Base-by-base conservation (phyloP, 2,329 filamentous ascomycete genomes). In the Anthostomella pinea region DNA sequence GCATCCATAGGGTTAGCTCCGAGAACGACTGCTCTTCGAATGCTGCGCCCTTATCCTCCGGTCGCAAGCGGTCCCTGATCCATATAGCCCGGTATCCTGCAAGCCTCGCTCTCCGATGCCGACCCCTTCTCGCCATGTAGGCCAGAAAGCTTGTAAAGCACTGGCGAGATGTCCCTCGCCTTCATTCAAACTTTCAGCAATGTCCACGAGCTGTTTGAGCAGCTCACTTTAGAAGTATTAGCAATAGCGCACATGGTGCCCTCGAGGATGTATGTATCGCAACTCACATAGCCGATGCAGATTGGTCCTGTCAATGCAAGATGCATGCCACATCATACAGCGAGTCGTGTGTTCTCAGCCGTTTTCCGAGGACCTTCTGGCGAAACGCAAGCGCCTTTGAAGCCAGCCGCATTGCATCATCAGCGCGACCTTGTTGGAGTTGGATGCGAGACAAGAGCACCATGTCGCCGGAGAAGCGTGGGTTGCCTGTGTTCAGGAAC, bases 401-500 rank as follows among this genome's bases (percentile, higher is more conserved):
- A 11, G 51, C 48, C 16, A 55, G 29, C 8, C 48, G 44, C 19
- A 52, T 22, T 3, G 49, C 49, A 15, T 53, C 48, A 28, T 38
- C 35, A 2, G 31, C n/a, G 8, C 43, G 45, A 5, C 51, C 51
- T 30, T 55, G 49, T 15, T 24, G 30, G 9, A 50, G 46, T 15
- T 45, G 41, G 27, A 55, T 53, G 24, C 51, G 48, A 13, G 54
- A 54, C 21, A 56, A 26, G n/a, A 55, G 39, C 8, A 54, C 51
- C 52, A 52, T 54, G 32, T 54, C 48, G 11, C 52, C 51, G 5
- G 43, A 54, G 33, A 49, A 55, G 16, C 52, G 50, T 5, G 51
- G 51, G 23, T 53, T 57, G 3, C 52, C 46, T 11, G 58, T 62
- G 31, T 44, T 51, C n/a, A 62, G 39, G 35, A 65, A 64, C 6